Evolutionary conservation across 306 rosid species (phyloP).

Genomic region (Rubus idaeus): DNA sequence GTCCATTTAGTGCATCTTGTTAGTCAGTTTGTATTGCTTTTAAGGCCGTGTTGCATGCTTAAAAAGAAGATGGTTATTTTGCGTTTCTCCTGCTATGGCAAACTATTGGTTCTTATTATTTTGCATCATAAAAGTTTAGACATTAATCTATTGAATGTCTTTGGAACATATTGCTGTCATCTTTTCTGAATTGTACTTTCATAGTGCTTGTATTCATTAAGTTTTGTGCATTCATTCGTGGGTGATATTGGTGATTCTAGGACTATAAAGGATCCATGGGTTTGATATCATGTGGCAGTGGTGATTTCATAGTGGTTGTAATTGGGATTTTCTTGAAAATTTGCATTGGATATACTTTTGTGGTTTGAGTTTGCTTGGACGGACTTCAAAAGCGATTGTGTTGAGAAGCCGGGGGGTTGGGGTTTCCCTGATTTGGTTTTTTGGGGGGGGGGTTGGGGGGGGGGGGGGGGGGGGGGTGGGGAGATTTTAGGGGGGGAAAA

Average conservation of each 20-base stretch:
- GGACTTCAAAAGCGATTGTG: neutral
- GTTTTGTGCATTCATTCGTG: neutral
- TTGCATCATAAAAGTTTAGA: neutral
- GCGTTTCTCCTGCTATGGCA: neutral
- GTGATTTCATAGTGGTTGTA: neutral
- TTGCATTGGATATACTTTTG: neutral
- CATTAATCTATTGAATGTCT: neutral
- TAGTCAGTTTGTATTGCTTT: neutral
- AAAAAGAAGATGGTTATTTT: neutral
- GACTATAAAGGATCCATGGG: neutral
- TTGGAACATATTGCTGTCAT: neutral
- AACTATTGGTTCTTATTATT: neutral
- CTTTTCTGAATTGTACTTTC: neutral
- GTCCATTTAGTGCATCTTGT: conserved; percentile 15
- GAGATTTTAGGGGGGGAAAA: no score
- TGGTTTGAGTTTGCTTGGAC: neutral
- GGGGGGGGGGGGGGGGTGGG: no score
- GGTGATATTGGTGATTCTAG: neutral
- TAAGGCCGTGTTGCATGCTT: neutral
- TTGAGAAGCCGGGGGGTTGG: no score
- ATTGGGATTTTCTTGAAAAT: neutral
- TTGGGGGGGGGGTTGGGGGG: no score
- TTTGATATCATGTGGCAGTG: neutral
- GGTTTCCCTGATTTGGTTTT: neutral
- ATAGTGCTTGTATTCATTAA: neutral